These are phyloP conservation scores for Kwoniella sp. DNA, from an alignment of 768 basidiomycete species.

Conservation along the genomic window DNA sequence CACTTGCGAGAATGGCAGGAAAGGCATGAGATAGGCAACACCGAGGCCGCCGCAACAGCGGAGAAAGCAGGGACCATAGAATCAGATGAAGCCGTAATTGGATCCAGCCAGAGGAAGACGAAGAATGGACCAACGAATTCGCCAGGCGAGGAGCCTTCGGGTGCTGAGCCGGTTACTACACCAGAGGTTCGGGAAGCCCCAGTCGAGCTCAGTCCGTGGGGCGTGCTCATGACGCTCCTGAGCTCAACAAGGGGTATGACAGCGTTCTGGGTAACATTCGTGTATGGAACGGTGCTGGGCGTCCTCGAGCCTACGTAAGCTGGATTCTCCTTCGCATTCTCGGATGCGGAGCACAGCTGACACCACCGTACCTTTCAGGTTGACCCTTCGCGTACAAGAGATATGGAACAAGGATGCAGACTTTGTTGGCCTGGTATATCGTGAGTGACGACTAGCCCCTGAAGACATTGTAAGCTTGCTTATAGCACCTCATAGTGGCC, in stretches of 20 bases:
- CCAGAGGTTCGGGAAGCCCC: neutral
- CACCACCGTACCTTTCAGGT: slow-evolving; percentile 1
- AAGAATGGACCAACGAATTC: slow-evolving; percentile 4
- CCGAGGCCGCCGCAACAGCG: too few species aligned
- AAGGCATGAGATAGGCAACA: too few species aligned
- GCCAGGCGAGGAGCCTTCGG: neutral
- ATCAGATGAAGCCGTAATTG: neutral
- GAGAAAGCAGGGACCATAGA: too few species aligned
- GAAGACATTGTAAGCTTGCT: neutral
- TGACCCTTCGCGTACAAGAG: slow-evolving; percentile 27
- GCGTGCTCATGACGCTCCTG: slow-evolving; percentile 14
- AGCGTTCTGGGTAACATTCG: slow-evolving; percentile 21
- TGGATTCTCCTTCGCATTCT: neutral
- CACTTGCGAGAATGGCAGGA: slow-evolving; percentile 13
- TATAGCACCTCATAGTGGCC: slow-evolving; percentile 13
- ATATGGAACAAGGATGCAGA: slow-evolving; percentile 32
- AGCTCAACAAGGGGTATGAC: slow-evolving; percentile 24
- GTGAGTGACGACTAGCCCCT: slow-evolving; percentile 7
- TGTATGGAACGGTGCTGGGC: slow-evolving; percentile 28
- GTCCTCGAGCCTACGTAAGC: slow-evolving; percentile 35
- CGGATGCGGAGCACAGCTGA: neutral
- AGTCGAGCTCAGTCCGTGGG: slow-evolving; percentile 16
- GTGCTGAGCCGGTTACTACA: neutral
- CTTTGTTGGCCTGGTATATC: slow-evolving; percentile 34
- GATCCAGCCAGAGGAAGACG: neutral